These are phyloP conservation scores for Paratinospora sagittata DNA, from an alignment of 164 flowering plant genomes.

Conservation along the genomic window DNA sequence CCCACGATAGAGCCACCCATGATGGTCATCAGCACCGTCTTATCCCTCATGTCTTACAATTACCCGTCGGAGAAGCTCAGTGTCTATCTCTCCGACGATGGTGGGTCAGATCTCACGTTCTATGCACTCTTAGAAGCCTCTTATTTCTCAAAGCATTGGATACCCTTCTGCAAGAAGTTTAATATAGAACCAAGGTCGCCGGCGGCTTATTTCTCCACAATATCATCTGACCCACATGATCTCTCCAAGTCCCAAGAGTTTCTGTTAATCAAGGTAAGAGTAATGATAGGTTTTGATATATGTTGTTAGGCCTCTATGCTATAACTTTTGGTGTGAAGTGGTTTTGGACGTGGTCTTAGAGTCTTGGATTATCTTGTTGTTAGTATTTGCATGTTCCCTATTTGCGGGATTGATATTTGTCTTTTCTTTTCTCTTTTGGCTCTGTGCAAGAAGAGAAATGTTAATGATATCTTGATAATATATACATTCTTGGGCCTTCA, in stretches of 20 bases:
- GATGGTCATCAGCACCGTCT: slow-evolving; percentile 34
- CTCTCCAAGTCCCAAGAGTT: slow-evolving; percentile 8
- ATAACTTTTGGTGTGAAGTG: too few relatives aligned
- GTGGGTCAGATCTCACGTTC: slow-evolving; percentile 37
- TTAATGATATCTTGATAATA: too few relatives aligned
- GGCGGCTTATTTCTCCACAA: slow-evolving; percentile 25
- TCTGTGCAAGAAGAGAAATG: too few relatives aligned
- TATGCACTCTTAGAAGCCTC: slow-evolving; percentile 51
- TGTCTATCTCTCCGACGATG: slow-evolving; percentile 45
- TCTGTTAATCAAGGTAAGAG: slow-evolving; percentile 19
- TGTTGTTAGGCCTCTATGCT: too few relatives aligned
- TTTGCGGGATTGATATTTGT: too few relatives aligned
- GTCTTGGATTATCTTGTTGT: too few relatives aligned
- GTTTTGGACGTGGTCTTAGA: too few relatives aligned
- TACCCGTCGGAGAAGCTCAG: slow-evolving; percentile 36
- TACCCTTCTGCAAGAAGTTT: slow-evolving; percentile 34
- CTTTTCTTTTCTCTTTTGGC: too few relatives aligned
- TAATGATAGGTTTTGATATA: too few relatives aligned
- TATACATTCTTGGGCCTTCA: too few relatives aligned
- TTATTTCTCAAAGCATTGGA: slow-evolving; percentile 33
- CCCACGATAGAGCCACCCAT: slow-evolving; percentile 36
- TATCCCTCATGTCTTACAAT: slow-evolving; percentile 38
- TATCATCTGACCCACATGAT: not conserved
- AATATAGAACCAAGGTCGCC: slow-evolving; percentile 35
- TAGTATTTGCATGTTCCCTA: too few relatives aligned